These are phyloP conservation scores for Penicillium sumatraense DNA, from an alignment of 2,329 filamentous ascomycete species.

Conservation along the genomic window DNA sequence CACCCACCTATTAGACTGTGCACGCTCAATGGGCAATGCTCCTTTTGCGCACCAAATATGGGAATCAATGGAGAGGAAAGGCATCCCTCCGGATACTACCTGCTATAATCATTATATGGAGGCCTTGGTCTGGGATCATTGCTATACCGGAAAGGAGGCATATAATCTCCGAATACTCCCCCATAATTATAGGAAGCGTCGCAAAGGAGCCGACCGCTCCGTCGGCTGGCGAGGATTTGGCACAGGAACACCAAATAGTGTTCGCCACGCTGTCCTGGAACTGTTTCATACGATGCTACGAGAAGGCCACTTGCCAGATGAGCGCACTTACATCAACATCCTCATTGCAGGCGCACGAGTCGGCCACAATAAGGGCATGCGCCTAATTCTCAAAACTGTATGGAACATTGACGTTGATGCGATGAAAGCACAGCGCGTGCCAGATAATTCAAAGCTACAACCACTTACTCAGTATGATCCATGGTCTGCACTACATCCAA, in stretches of 20 bases:
- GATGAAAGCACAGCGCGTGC: conserved; percentile 34
- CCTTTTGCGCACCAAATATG: conserved; percentile 53
- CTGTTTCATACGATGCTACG: conserved; percentile 56
- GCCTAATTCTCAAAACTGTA: conserved; percentile 54
- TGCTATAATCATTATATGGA: conserved; percentile 63
- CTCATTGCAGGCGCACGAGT: conserved; percentile 59
- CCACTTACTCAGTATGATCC: conserved; percentile 47
- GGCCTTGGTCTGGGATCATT: conserved; percentile 52
- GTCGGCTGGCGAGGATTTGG: conserved; percentile 36
- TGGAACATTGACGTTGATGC: conserved; percentile 59
- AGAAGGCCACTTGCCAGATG: conserved; percentile 50
- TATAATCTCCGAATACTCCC: conserved; percentile 43
- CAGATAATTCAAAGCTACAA: conserved; percentile 37
- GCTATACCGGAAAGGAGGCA: conserved; percentile 45
- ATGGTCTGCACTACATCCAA: conserved; percentile 64
- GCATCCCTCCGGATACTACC: conserved; percentile 8
- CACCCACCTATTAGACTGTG: conserved; percentile 57
- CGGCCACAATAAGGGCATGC: conserved; percentile 53
- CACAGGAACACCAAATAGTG: conserved; percentile 33
- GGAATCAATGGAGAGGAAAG: conserved; percentile 45
- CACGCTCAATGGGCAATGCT: conserved; percentile 52
- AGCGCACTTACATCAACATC: conserved; percentile 58
- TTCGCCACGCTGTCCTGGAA: conserved; percentile 39
- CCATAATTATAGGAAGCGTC: conserved; percentile 36
- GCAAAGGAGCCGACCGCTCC: conserved; percentile 10